Percentiles rank a stretch among this genome's conserved stretches.
These are phyloP conservation scores for Aspergillus olivimuriae DNA, from an alignment of 495 filamentous ascomycete genomes.

Conservation along the genomic window DNA sequence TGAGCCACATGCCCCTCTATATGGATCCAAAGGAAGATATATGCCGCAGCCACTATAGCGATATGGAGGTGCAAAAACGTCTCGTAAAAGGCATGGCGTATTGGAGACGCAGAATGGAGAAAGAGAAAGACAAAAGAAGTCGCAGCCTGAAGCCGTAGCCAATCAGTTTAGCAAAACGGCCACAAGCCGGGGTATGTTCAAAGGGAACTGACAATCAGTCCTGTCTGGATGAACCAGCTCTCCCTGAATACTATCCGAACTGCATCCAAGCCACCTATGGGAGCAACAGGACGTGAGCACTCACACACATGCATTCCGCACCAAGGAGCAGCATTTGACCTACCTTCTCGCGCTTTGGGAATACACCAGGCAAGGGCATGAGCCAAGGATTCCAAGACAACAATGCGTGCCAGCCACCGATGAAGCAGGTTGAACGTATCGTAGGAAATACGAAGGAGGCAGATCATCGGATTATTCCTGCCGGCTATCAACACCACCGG, in stretches of 20 bases:
- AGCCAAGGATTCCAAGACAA: slow-evolving; percentile 59
- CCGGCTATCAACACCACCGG: slow-evolving; percentile 70
- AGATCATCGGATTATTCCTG: slow-evolving; percentile 75
- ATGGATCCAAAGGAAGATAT: slow-evolving; percentile 51
- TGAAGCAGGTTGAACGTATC: slow-evolving; percentile 84
- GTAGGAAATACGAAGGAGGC: slow-evolving; percentile 65
- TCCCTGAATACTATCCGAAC: slow-evolving; percentile 10
- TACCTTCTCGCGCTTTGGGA: slow-evolving; percentile 3
- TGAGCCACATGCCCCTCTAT: slow-evolving; percentile 41
- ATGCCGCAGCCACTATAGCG: slow-evolving; percentile 43
- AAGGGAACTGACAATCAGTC: slow-evolving; percentile 35
- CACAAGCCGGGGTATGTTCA: slow-evolving; percentile 34
- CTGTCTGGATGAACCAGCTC: not conserved
- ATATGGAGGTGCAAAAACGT: slow-evolving; percentile 66
- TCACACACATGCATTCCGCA: not conserved
- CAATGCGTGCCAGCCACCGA: slow-evolving; percentile 77
- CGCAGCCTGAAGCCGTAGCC: slow-evolving; percentile 22
- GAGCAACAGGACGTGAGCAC: not conserved
- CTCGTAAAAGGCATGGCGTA: slow-evolving; percentile 72
- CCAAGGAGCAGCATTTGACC: slow-evolving; percentile 13
- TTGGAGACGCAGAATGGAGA: slow-evolving; percentile 56
- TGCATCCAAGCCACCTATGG: slow-evolving; percentile 2
- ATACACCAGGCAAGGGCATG: slow-evolving; percentile 56
- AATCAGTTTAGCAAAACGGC: slow-evolving; percentile 36
- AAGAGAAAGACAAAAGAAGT: slow-evolving; percentile 49